Evolutionary conservation across 1,139 yeast genomes (phyloP).

Genomic region (Yamadazyma aaseri): DNA sequence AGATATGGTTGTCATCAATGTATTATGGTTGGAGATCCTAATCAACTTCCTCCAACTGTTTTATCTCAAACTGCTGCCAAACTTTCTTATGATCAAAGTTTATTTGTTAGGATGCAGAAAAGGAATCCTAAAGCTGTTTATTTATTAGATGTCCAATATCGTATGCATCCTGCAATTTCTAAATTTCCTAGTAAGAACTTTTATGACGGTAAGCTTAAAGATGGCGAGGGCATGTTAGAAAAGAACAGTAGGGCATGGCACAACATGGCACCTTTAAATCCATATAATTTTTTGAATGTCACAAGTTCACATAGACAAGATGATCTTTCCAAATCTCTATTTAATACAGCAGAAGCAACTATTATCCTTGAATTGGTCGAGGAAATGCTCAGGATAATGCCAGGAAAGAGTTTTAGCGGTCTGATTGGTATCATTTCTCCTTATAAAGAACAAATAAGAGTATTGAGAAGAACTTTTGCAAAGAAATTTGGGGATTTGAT

Average conservation of each 20-base stretch:
- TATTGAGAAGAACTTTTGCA: constrained; percentile 56
- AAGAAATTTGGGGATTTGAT: constrained; percentile 63
- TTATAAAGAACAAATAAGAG: constrained; percentile 79
- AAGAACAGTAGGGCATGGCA: constrained; percentile 80
- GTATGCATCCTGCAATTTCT: constrained; percentile 96
- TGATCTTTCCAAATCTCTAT: constrained; percentile 63
- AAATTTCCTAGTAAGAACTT: constrained; percentile 82
- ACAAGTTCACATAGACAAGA: constrained; percentile 63
- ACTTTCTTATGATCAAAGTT: constrained; percentile 81
- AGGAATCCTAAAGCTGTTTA: constrained; percentile 61
- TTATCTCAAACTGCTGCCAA: constrained; percentile 84
- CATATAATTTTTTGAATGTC: constrained; percentile 80
- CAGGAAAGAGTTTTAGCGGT: constrained; percentile 58
- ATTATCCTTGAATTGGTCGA: constrained; percentile 72
- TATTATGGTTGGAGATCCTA: constrained; percentile 99
- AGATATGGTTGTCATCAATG: constrained; percentile 89
- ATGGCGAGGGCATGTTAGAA: constrained; percentile 69
- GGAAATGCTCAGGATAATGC: constrained; percentile 49
- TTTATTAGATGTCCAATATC: constrained; percentile 89
- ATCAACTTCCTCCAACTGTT: constrained; percentile 98
- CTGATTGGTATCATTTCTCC: constrained; percentile 92
- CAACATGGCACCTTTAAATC: constrained; percentile 47
- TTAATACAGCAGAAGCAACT: constrained; percentile 66
- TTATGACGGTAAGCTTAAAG: constrained; percentile 66
- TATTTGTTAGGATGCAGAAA: constrained; percentile 91